A percentile compares a stretch with the other conserved stretches of the same genome.
These are phyloP conservation scores for Puccinia coronata DNA, from an alignment of 1,284 basidiomycete genomes.

Conservation along the genomic window DNA sequence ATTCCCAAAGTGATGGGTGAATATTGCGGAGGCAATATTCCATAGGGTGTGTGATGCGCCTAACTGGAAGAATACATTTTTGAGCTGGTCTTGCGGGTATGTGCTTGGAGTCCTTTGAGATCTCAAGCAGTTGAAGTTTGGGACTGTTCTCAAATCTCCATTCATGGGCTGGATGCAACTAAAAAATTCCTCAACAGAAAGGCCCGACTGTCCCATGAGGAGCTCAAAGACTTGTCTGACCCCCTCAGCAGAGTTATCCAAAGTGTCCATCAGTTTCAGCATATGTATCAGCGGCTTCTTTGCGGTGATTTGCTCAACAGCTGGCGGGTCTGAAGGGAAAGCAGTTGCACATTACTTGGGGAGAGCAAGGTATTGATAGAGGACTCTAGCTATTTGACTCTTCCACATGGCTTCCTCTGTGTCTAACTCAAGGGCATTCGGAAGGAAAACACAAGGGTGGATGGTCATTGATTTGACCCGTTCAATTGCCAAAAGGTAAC, in stretches of 20 bases:
- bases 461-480: no score
- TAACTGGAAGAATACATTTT: conserved; percentile 1
- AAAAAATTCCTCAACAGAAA: conserved; percentile 1
- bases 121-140: no score
- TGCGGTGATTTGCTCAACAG: not conserved
- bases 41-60: conserved; percentile 9
- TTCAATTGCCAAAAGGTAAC: conserved; percentile 2
- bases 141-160: not conserved
- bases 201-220: not conserved
- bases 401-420: not conserved
- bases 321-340: not conserved
- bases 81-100: not conserved
- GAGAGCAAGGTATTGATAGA: not conserved
- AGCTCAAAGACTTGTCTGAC: not conserved
- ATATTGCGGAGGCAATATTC: conserved; percentile 7
- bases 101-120: not conserved
- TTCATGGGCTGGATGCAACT: conserved; percentile 6
- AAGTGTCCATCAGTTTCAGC: conserved; percentile 14
- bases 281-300: not conserved
- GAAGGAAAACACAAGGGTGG: not conserved
- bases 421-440: not conserved
- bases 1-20: not conserved
- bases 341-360: not conserved
- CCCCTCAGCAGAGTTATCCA: not conserved
- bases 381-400: not conserved